Base-by-base conservation (phyloP, 192 early-diverging fungal genomes). In the Globomyces pollinis-pini region DNA sequence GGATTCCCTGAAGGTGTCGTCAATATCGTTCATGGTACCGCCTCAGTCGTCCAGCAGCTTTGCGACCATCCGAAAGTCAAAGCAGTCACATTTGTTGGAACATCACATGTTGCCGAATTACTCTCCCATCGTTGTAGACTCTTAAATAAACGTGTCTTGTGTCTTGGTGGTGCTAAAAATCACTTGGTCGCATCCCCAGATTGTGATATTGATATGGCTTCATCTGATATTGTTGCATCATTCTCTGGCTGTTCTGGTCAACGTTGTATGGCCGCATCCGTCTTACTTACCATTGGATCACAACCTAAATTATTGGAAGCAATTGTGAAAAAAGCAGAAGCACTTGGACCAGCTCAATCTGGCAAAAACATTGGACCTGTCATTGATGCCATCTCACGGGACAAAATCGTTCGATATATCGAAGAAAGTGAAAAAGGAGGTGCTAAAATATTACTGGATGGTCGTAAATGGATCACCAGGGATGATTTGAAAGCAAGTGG, bases 11-110 rank as follows among this genome's bases (percentile, higher is more conserved):
- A 78, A 2, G 89, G 89, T 4, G 88, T 90, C 11, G 68, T 91
- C 43, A 88, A 87, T 59, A 61, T 91, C 4, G 87, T 91, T 18
- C 67, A 91, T 56, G 89, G 89, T 16, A 72, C 73, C 21, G 75
- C 69, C 15, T 2, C 29, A 31, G 75, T 78, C 7, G 89, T 86
- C 24, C 51, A 65, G 42, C 66, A 74, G 24, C 63, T 91, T 26
- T 53, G 78, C 20, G 79, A 79, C 11, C 87, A 90, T 65, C 72
- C 75, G 0, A 62, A 70, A 42, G 80, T 89, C 28, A 64, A 62
- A 20, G 88, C 86, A 0, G 76, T 90, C 50, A 83, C 88, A 3
- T 91, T 91, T 77, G 89, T 91, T 0, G 89, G 89, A 26, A 87
- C 88, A 0, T 84, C 88, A 2, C 70, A 71, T n/a, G 81, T 91